A percentile compares a stretch with the other conserved stretches of the same genome.
phyloP scores from a whole-genome alignment of 371 early-diverging fungal genomes.

The Mortierella sp. region DNA sequence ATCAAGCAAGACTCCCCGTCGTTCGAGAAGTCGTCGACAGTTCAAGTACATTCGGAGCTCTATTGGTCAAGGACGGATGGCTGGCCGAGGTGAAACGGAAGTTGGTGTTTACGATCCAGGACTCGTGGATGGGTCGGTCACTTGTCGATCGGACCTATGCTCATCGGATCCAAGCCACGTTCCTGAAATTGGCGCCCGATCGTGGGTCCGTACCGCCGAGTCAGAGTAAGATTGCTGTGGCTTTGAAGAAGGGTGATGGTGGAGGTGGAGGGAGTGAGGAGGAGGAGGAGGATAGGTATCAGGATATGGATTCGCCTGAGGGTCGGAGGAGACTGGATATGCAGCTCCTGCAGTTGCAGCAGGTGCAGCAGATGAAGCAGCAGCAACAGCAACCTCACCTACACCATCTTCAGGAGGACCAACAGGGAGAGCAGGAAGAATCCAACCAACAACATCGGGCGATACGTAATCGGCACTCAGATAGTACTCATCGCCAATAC shows the following conservation, averaged over 20 bases:
- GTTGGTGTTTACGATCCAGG: neutral
- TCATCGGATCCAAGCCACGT: conserved; percentile 28
- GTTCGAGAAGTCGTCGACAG: conserved; percentile 18
- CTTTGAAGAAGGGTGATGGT: neutral
- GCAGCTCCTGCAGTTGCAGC: neutral
- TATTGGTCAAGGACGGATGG: conserved; percentile 26
- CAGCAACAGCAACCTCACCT: neutral
- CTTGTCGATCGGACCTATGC: conserved; percentile 15
- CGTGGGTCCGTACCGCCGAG: conserved; percentile 15
- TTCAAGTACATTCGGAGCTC: conserved; percentile 14
- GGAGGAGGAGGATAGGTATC: neutral
- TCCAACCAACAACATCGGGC: neutral
- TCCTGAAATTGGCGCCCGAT: conserved; percentile 24
- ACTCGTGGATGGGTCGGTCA: conserved; percentile 10
- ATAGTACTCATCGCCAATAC: neutral
- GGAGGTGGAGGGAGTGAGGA: neutral
- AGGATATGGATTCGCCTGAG: neutral
- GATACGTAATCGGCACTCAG: neutral
- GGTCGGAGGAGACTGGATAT: neutral
- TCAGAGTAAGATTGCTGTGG: neutral
- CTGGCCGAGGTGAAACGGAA: conserved; percentile 17
- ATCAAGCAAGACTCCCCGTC: neutral
- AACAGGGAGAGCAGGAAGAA: neutral
- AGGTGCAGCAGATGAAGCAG: neutral
- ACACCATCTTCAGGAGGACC: neutral